phyloP scores from a whole-genome alignment of 371 early-diverging fungal species.

The Polyrhizophydium stewartii region DNA sequence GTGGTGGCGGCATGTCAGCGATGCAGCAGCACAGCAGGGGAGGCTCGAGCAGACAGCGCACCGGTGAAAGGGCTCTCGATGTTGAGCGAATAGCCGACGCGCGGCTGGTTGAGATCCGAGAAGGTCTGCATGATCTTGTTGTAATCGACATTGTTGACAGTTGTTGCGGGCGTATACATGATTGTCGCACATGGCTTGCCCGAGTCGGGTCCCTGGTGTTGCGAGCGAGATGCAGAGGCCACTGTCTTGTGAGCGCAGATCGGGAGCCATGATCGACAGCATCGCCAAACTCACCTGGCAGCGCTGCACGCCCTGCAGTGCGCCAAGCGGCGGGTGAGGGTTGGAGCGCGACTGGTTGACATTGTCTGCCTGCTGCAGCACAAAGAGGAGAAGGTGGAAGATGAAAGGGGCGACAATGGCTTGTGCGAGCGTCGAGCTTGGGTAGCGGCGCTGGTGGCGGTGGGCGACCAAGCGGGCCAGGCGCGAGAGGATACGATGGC shows the following conservation, averaged over 20 bases:
- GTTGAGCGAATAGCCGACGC: conserved; percentile 30
- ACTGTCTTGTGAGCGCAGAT: no score
- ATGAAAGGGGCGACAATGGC: conserved; percentile 57
- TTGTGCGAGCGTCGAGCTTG: conserved; percentile 57
- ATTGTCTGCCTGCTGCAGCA: conserved; percentile 59
- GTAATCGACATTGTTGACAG: conserved; percentile 23
- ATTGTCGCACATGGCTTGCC: conserved; percentile 56
- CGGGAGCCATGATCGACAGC: no score
- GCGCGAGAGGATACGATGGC: no score
- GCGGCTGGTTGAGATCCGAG: conserved; percentile 32
- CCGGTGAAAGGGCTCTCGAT: conserved; percentile 12
- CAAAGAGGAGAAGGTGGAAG: conserved; percentile 57
- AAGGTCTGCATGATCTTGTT: conserved; percentile 41
- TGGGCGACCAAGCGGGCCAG: conserved; percentile 20
- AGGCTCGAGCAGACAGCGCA: neutral
- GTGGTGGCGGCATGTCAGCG: neutral
- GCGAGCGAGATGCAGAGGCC: no score
- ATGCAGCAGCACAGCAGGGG: no score
- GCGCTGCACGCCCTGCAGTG: conserved; percentile 43
- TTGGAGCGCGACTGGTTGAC: conserved; percentile 38
- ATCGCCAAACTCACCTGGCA: conserved; percentile 47
- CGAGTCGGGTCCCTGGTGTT: conserved; percentile 37
- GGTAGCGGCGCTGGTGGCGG: conserved; percentile 35
- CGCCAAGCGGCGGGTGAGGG: conserved; percentile 46
- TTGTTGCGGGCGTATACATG: conserved; percentile 55